Evolutionary conservation across 805 yeast genomes (phyloP).

Genomic region (Gaillardinia entomophila): DNA sequence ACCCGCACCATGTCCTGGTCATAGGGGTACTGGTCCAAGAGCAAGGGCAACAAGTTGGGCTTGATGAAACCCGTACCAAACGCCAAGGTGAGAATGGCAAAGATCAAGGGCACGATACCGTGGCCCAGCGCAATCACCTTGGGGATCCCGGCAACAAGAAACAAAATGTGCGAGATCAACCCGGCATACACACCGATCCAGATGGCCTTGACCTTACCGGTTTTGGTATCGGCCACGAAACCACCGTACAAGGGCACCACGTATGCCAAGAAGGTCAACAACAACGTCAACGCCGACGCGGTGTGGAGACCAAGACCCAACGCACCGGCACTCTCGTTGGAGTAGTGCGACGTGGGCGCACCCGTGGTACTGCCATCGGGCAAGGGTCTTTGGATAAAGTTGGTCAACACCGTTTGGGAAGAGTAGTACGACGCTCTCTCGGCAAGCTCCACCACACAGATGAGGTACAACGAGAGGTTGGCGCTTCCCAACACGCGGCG

Average conservation of each 20-base stretch:
- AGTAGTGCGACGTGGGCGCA: constrained; percentile 25
- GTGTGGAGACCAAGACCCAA: constrained; percentile 39
- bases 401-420: constrained; percentile 36
- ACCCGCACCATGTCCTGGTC: constrained; percentile 54
- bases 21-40: constrained; percentile 48
- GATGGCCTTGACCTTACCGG: constrained; percentile 44
- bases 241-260: constrained; percentile 50
- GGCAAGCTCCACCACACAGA: constrained; percentile 42
- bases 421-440: constrained; percentile 54
- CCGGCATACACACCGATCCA: constrained; percentile 46
- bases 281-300: constrained; percentile 42
- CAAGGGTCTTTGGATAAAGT: constrained; percentile 48
- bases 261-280: constrained; percentile 45
- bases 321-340: constrained; percentile 44
- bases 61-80: constrained; percentile 50
- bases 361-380: constrained; percentile 46
- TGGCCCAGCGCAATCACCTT: constrained; percentile 26
- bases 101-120: constrained; percentile 32
- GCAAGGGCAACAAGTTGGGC: constrained; percentile 45
- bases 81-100: constrained; percentile 35
- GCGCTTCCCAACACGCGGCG: constrained; percentile 41
- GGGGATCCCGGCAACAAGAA: constrained; percentile 46
- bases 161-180: constrained; percentile 41
- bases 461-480: constrained; percentile 25
- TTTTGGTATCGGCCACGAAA: constrained; percentile 42